Evolutionary conservation across 2,329 filamentous ascomycete genomes (phyloP), one percentile per base, ranked within the genome.

Genomic region (Fusarium coicis): DNA sequence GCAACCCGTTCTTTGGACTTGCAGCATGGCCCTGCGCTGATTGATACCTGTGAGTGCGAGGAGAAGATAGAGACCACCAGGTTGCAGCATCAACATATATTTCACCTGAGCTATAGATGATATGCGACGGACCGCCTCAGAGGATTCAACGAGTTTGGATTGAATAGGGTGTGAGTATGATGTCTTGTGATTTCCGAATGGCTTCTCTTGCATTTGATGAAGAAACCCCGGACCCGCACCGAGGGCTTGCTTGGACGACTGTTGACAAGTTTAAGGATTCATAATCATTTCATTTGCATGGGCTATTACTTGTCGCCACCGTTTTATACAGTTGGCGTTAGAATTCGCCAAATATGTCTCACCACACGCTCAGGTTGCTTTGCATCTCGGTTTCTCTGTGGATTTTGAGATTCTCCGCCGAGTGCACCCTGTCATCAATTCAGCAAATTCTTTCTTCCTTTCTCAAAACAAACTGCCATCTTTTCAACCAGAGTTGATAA

Each of bases 1-100:
- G 36, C 39, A 59, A 64, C 67, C 71, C 63, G 70, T 71, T 68
- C 56, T 52, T 44, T 54, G 56, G 63, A 47, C 64, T 56, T 52
- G 65, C 57, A 42, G 65, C 39, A 21, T 43, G 46, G 30, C 40
- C 56, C 65, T 56, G 32, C 34, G 23, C 34, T 37, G 40, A 36
- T 44, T 23, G 40, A 44, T 18, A 26, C 10, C 42, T 44, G 42
- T 26, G 40, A 43, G 21, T 30, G 19, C 26, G 26, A 44, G 36
- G 40, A 32, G 18, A 57, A 62, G 32, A 42, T 55, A 58, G 37
- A 52, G 37, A 46, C 19, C 43, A 65, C 37, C 37, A 19, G 32
- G 42, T 60, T 52, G 28, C 70, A 63, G 43, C n/a, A 62, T 62
- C 47, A 14, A 46, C 39, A 58, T 32, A 58, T 36, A 54, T 58